Evolutionary conservation across 2,329 filamentous ascomycete genomes (phyloP).

Genomic region (Pyrenophora teres): DNA sequence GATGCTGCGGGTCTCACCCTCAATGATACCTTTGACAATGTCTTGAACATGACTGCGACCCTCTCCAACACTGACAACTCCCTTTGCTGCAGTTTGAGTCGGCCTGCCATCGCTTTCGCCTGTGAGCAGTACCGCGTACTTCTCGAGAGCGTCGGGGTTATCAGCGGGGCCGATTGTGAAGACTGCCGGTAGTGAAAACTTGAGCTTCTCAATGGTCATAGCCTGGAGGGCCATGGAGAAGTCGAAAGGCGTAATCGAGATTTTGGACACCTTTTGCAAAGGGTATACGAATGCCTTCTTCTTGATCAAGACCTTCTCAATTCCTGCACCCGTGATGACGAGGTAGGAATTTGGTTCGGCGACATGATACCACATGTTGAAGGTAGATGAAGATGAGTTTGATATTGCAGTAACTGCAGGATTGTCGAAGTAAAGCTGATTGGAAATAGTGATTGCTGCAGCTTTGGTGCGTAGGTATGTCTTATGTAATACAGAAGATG

Average conservation of each 20-base stretch:
- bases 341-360: conserved; percentile 82
- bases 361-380: conserved; percentile 63
- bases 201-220: conserved; percentile 88
- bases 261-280: conserved; percentile 49
- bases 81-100: conserved; percentile 36
- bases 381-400: background rate
- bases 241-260: conserved; percentile 74
- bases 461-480: background rate
- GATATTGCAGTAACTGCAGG: background rate
- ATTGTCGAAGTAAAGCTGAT: background rate
- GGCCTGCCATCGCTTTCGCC: conserved; percentile 59
- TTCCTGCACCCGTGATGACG: conserved; percentile 79
- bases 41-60: conserved; percentile 73
- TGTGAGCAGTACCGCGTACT: conserved; percentile 81
- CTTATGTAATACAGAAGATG: background rate
- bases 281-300: conserved; percentile 63
- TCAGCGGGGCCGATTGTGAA: conserved; percentile 86
- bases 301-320: conserved; percentile 74
- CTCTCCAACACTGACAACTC: conserved; percentile 50
- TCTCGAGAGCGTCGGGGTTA: conserved; percentile 70
- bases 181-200: conserved; percentile 79
- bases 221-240: conserved; percentile 82
- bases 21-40: conserved; percentile 88
- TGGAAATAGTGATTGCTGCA: background rate
- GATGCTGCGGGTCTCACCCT: conserved; percentile 82